Percentiles rank a stretch among this genome's conserved stretches.
These are phyloP conservation scores for Colletotrichum australisinense DNA, from an alignment of 2,329 filamentous ascomycete genomes.

Conservation along the genomic window DNA sequence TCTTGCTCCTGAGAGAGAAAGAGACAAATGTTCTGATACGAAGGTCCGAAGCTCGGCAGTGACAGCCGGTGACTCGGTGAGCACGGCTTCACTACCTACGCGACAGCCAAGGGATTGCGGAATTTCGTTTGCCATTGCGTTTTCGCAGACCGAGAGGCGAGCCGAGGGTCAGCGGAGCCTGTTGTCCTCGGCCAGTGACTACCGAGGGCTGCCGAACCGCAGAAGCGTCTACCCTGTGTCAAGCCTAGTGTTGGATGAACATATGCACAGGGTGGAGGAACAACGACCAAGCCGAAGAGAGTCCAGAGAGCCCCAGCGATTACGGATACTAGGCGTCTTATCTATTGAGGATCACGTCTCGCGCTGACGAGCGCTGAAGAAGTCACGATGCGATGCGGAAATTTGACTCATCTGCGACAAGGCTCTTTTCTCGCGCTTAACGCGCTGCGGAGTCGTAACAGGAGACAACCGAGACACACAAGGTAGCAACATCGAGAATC, in stretches of 20 bases:
- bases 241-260: neutral
- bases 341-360: constrained; percentile 27
- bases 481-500: neutral
- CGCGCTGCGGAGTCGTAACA: constrained; percentile 13
- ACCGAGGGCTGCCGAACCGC: constrained; percentile 28
- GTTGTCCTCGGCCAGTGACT: constrained; percentile 25
- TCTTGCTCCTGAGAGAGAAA: too few relatives aligned
- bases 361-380: constrained; percentile 32
- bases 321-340: constrained; percentile 22
- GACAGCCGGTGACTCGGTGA: neutral
- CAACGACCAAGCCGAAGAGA: neutral
- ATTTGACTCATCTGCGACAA: constrained; percentile 28
- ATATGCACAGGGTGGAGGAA: constrained; percentile 14
- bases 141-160: constrained; percentile 25
- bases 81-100: neutral
- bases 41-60: neutral
- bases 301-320: neutral
- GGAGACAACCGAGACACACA: neutral
- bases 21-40: neutral
- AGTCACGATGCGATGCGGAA: constrained; percentile 26
- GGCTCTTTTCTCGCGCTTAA: constrained; percentile 26
- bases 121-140: neutral
- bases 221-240: constrained; percentile 16
- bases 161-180: constrained; percentile 19
- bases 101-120: neutral